Evolutionary conservation across 2,329 filamentous ascomycete genomes (phyloP).

Genomic region (Dendryphion nanum): DNA sequence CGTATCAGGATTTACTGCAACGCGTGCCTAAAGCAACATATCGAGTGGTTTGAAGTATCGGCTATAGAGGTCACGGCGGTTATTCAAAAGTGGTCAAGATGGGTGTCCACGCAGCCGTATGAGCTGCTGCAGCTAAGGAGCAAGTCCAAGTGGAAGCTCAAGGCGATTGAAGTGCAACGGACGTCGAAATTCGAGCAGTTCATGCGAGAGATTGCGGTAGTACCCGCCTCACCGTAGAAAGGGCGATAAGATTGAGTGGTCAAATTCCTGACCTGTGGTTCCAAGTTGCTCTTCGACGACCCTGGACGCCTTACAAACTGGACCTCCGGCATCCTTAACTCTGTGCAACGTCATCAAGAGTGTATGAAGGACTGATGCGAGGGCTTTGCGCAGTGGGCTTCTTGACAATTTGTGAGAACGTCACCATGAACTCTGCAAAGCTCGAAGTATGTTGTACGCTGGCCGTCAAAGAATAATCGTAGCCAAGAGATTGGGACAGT

Average conservation of each 20-base stretch:
- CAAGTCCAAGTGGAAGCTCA: constrained; percentile 5
- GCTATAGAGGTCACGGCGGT: constrained; percentile 5
- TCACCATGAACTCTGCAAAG: too few species aligned
- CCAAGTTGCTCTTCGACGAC: too few species aligned
- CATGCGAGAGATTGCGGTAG: constrained; percentile 8
- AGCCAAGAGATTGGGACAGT: too few species aligned
- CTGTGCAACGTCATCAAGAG: too few species aligned
- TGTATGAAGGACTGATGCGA: too few species aligned
- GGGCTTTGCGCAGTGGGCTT: too few species aligned
- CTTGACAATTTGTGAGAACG: too few species aligned
- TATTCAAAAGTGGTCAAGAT: constrained; percentile 10
- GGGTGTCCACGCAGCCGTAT: constrained; percentile 9
- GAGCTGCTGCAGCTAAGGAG: constrained; percentile 3
- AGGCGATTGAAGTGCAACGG: constrained; percentile 3
- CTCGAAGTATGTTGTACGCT: too few species aligned
- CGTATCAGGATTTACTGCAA: constrained; percentile 7
- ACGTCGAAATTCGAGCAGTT: constrained; percentile 5
- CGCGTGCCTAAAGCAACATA: constrained; percentile 12
- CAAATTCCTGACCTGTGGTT: too few species aligned
- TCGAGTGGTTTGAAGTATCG: constrained; percentile 9
- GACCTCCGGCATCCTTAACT: too few species aligned
- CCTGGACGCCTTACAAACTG: too few species aligned
- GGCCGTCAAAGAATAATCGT: too few species aligned
- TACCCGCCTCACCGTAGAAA: constrained; percentile 1
- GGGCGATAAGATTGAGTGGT: background rate